phyloP scores from a whole-genome alignment of 2,329 filamentous ascomycete species.

The Herpomyces periplanetae region DNA sequence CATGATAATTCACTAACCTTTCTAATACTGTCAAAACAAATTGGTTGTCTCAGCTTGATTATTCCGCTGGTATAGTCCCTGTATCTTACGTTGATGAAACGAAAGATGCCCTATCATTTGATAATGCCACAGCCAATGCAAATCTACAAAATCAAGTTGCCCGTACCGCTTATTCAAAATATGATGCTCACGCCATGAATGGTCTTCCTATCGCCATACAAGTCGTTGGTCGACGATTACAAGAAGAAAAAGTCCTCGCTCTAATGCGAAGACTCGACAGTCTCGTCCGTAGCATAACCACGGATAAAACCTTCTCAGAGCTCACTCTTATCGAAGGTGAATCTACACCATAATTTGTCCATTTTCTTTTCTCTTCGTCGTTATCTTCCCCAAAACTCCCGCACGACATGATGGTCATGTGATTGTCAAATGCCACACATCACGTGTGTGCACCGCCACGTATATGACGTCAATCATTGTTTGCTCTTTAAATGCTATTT shows the following conservation, averaged over 20 bases:
- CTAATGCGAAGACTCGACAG: slow-evolving; percentile 47
- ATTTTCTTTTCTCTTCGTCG: too few species aligned
- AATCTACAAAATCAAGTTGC: slow-evolving; percentile 36
- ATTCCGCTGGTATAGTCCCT: slow-evolving; percentile 40
- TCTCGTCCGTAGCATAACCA: too few species aligned
- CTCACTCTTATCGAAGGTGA: too few species aligned
- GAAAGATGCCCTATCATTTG: slow-evolving; percentile 21
- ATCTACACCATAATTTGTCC: too few species aligned
- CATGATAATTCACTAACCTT: neutral
- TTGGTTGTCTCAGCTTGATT: slow-evolving; percentile 22
- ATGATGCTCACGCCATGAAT: slow-evolving; percentile 44
- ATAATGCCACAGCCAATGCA: slow-evolving; percentile 19
- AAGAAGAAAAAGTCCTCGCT: slow-evolving; percentile 56
- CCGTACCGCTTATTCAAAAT: slow-evolving; percentile 44
- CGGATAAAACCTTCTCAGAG: too few species aligned
- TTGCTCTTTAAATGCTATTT: too few species aligned
- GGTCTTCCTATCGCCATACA: slow-evolving; percentile 59
- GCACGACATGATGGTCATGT: too few species aligned
- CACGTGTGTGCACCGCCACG: too few species aligned
- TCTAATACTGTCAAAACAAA: slow-evolving; percentile 3
- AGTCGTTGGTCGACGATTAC: slow-evolving; percentile 32
- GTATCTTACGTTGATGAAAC: slow-evolving; percentile 40
- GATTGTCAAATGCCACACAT: too few species aligned
- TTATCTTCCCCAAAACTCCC: too few species aligned
- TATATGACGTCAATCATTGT: too few species aligned